phyloP scores from a whole-genome alignment of 129 eudicot genomes.

The Glebionis coronaria region DNA sequence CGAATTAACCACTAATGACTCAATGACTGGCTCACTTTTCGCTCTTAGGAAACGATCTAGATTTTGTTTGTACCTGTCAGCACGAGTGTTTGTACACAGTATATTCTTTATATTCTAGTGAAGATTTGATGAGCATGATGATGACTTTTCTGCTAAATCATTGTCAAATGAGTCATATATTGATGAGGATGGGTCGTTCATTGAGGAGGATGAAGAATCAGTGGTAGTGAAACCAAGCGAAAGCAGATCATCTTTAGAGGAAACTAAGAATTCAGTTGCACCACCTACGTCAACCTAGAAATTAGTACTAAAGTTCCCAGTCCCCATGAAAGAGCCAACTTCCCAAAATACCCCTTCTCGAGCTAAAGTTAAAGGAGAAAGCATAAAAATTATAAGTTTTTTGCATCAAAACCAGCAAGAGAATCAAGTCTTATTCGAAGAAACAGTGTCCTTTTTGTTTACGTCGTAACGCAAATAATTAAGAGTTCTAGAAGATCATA shows the following conservation, averaged over 20 bases:
- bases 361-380: conserved; percentile 27
- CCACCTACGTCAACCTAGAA: conserved; percentile 36
- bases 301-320: conserved; percentile 56
- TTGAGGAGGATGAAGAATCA: not conserved
- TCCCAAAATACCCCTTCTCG: conserved; percentile 31
- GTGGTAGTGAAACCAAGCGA: not conserved
- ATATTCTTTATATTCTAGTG: too few species aligned
- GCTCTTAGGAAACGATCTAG: too few species aligned
- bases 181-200: conserved; percentile 1
- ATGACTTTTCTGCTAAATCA: conserved; percentile 38
- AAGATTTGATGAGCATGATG: conserved; percentile 43
- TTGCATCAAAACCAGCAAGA: too few species aligned
- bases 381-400: too few species aligned
- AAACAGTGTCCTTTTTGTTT: too few species aligned
- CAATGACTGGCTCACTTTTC: too few species aligned
- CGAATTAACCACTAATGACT: too few species aligned
- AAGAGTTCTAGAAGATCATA: too few species aligned
- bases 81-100: too few species aligned
- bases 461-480: too few species aligned
- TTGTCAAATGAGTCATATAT: conserved; percentile 39
- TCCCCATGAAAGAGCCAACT: conserved; percentile 28
- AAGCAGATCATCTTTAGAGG: not conserved
- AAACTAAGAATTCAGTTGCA: conserved; percentile 26
- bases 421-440: too few species aligned
- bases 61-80: too few species aligned